Percentiles rank a stretch among this genome's conserved stretches.
Conservation (phyloP, 139 green algal species). For the Diplosphaera chodatii region DNA sequence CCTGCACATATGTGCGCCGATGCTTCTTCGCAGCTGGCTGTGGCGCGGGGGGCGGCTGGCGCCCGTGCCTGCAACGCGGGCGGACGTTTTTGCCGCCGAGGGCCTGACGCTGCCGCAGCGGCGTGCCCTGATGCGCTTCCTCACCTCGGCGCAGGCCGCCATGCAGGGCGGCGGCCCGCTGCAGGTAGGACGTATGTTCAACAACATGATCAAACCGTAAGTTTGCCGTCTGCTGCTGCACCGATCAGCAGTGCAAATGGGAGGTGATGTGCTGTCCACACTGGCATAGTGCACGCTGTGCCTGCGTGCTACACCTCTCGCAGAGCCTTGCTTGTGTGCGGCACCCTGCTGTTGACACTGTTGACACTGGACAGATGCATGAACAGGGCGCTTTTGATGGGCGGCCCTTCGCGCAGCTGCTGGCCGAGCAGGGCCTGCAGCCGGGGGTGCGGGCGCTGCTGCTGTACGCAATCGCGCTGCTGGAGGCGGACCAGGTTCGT, state of each 20-base stretch:
- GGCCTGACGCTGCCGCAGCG: slow-evolving; percentile 62
- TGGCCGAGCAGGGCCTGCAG: slow-evolving; percentile 34
- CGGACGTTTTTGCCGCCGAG: slow-evolving; percentile 75
- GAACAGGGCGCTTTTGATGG: slow-evolving; percentile 10
- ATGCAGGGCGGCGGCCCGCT: slow-evolving; percentile 7
- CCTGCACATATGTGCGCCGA: too few species aligned
- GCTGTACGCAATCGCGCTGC: slow-evolving; percentile 58
- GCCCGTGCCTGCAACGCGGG: slow-evolving; percentile 55
- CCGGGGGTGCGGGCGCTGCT: slow-evolving; percentile 44
- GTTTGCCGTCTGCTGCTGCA: too few species aligned
- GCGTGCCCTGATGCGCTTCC: slow-evolving; percentile 67
- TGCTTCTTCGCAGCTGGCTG: slow-evolving; percentile 33
- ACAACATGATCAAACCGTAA: too few species aligned
- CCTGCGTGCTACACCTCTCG: too few species aligned
- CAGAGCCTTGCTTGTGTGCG: too few species aligned
- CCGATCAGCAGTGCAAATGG: too few species aligned
- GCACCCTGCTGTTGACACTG: too few species aligned
- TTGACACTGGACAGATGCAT: too few species aligned
- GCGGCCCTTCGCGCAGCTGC: slow-evolving; percentile 16
- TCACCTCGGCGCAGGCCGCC: slow-evolving; percentile 31
- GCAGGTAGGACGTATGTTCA: background rate
- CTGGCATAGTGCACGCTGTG: too few species aligned
- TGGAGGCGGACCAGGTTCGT: slow-evolving; percentile 14
- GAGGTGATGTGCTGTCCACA: too few species aligned
- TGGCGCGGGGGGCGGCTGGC: slow-evolving; percentile 16